Evolutionary conservation across 2,329 filamentous ascomycete genomes (phyloP), one percentile per base, ranked within the genome.

Genomic region (Claviceps humidiphila): DNA sequence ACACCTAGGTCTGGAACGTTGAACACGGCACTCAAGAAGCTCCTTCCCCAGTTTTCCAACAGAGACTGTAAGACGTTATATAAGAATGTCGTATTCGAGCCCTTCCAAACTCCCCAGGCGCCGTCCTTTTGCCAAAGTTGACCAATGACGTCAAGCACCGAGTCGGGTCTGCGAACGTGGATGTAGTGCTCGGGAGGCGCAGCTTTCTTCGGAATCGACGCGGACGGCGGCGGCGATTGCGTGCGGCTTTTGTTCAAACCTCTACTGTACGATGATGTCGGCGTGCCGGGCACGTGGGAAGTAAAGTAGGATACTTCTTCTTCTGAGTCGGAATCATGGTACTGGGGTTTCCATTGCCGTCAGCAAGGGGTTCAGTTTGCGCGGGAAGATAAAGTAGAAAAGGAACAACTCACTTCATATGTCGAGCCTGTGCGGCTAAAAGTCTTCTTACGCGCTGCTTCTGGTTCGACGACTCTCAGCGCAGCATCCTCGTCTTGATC

Each of bases 81-180:
- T 49, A 97, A 75, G 63, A 97, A 98, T 1, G 89, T 94, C 14
- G 87, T 82, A 64, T 97, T 97, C 40, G 89, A 88, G 8, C 85
- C 82, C 66, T 96, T 96, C 90, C 91, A 98, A 5, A 96, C 83
- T 4, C 93, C 93, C 76, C 89, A 90, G 0, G 84, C 84, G 39
- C 89, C 88, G 64, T 95, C 91, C 59, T 86, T 91, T 47, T 84
- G 78, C 87, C 93, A 97, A 20, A 97, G 71, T 64, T 94, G 86
- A 6, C 84, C 83, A 55, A 98, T 80, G 2, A 93, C 88, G 58
- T 95, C 89, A 60, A 90, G 78, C 53, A 97, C 75, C 1, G 90
- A 91, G 63, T 91, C 86, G 11, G 87, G 75, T 54, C 83, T 82
- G 57, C 83, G 84, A 20, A 96, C 74, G 24, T 75, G 72, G 22